A percentile compares a stretch with the other conserved stretches of the same genome.
These are phyloP conservation scores for Zygosaccharomyces pseudobailii DNA, from an alignment of 1,139 yeast genomes.

Conservation along the genomic window DNA sequence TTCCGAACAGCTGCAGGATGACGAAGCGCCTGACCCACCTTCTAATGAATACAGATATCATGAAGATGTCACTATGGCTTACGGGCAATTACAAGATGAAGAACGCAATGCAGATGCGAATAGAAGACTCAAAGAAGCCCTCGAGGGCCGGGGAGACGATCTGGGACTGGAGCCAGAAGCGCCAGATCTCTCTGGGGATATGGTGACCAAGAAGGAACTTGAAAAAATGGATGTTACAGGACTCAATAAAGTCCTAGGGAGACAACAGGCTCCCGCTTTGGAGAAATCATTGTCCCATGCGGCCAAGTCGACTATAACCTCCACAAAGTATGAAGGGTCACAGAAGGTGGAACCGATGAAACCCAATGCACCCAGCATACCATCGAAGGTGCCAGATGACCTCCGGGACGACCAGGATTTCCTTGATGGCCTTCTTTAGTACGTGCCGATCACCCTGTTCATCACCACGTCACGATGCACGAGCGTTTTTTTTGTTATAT, in stretches of 20 bases:
- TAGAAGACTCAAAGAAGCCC: constrained; percentile 11
- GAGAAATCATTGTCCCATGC: neutral
- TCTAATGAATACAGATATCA: constrained; percentile 25
- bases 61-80: constrained; percentile 17
- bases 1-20: constrained; percentile 7
- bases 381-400: constrained; percentile 19
- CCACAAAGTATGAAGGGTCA: neutral
- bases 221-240: constrained; percentile 19
- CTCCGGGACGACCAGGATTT: constrained; percentile 27
- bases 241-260: constrained; percentile 18
- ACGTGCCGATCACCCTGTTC: neutral
- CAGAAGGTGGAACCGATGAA: neutral
- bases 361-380: neutral
- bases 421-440: constrained; percentile 23
- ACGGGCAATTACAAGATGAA: constrained; percentile 13
- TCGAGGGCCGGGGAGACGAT: constrained; percentile 4
- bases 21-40: constrained; percentile 12
- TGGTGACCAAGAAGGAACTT: constrained; percentile 12
- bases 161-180: constrained; percentile 3
- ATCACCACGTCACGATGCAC: neutral
- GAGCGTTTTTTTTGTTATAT: neutral
- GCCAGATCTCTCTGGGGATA: neutral
- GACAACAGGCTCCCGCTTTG: neutral
- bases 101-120: constrained; percentile 13
- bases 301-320: neutral